Conservation (phyloP, 768 basidiomycete genomes). For the Boletellus ananas region DNA sequence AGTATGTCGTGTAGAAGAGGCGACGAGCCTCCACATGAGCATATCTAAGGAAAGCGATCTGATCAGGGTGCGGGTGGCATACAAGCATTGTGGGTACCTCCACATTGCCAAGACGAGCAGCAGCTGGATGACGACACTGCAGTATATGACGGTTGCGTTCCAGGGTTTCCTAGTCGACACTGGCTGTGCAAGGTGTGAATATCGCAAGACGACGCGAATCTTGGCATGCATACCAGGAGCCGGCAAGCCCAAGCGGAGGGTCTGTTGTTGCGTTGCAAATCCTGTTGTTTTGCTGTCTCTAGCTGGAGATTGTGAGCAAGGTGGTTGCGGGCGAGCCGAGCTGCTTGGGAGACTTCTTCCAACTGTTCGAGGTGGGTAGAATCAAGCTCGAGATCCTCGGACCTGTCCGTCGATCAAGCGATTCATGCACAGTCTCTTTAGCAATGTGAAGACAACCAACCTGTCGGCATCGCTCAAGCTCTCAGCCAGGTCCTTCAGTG, state of each 20-base stretch:
- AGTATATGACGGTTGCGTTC: conserved; percentile 34
- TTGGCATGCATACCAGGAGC: conserved; percentile 35
- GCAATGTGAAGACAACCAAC: conserved; percentile 31
- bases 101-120: conserved; percentile 51
- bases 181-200: conserved; percentile 18
- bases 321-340: conserved; percentile 47
- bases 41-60: conserved; percentile 29
- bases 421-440: conserved; percentile 4
- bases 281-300: conserved; percentile 34
- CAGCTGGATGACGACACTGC: conserved; percentile 41
- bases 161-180: conserved; percentile 13
- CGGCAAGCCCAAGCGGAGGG: conserved; percentile 35
- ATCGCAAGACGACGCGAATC: neutral
- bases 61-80: conserved; percentile 1
- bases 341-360: conserved; percentile 48
- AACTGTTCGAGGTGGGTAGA: conserved; percentile 47
- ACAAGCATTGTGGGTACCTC: conserved; percentile 40
- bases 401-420: conserved; percentile 29
- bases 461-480: conserved; percentile 56
- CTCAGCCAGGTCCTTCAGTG: conserved; percentile 53
- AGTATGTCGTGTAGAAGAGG: conserved; percentile 70
- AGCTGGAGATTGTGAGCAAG: conserved; percentile 41
- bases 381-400: conserved; percentile 37
- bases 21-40: conserved; percentile 49
- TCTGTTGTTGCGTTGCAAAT: conserved; percentile 34